Conservation (phyloP, 805 yeast species). For the Pichia heedii region DNA sequence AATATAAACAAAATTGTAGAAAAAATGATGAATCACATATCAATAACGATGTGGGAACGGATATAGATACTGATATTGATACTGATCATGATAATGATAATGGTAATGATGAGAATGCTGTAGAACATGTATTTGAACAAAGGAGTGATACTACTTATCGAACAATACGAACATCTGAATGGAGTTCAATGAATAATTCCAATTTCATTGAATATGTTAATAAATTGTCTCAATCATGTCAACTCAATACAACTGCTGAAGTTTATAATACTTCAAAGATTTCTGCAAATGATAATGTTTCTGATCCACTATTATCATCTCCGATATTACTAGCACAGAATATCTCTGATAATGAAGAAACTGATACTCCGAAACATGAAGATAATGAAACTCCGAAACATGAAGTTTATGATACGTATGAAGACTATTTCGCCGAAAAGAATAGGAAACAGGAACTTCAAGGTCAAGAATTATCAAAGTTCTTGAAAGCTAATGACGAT, state of each 20-base stretch:
- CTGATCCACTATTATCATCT: neutral
- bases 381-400: neutral
- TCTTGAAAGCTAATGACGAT: constrained; percentile 32
- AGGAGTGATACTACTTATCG: neutral
- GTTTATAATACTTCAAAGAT: neutral
- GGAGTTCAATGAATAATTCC: constrained; percentile 32
- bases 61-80: constrained; percentile 1
- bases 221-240: neutral
- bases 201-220: constrained; percentile 31
- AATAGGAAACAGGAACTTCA: constrained; percentile 50
- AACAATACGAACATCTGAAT: neutral
- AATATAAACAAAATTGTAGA: neutral
- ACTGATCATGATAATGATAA: constrained; percentile 8
- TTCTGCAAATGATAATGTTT: neutral
- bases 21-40: too few relatives aligned
- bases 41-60: neutral
- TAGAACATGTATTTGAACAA: neutral
- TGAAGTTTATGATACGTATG: constrained; percentile 53
- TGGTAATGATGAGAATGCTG: neutral
- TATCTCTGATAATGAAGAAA: neutral
- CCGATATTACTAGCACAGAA: constrained; percentile 6
- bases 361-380: neutral
- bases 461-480: constrained; percentile 40
- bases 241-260: neutral
- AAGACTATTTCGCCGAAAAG: constrained; percentile 56